These are phyloP conservation scores for Lithocarpus polystachyus DNA, from an alignment of 306 rosid species.

Conservation along the genomic window DNA sequence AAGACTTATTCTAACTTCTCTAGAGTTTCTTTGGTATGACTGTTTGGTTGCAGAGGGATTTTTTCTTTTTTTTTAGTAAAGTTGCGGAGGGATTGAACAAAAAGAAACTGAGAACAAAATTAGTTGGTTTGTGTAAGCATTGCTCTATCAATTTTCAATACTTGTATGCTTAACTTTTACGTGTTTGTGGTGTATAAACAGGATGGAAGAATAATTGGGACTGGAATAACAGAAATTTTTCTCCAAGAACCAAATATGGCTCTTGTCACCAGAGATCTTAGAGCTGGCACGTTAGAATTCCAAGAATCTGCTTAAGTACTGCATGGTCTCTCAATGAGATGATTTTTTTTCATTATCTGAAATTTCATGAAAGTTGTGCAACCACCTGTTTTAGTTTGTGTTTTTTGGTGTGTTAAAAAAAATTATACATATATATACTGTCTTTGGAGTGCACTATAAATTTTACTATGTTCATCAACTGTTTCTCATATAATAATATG, in stretches of 20 bases:
- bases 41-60: too few species aligned
- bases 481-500: neutral
- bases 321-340: neutral
- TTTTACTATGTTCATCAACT: neutral
- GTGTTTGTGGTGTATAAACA: constrained; percentile 8
- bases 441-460: neutral
- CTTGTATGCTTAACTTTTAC: neutral
- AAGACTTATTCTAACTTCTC: too few species aligned
- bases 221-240: constrained; percentile 21
- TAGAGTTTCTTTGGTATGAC: too few species aligned
- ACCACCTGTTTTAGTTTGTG: neutral
- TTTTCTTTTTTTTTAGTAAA: too few species aligned
- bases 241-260: constrained; percentile 8
- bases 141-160: neutral
- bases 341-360: constrained; percentile 2
- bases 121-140: neutral
- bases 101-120: neutral
- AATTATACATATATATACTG: neutral
- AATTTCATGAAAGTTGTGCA: neutral
- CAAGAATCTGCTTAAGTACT: constrained; percentile 16
- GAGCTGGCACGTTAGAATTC: constrained; percentile 13
- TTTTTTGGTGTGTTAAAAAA: too few species aligned
- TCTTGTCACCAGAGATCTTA: constrained; percentile 32
- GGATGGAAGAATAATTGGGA: constrained; percentile 18
- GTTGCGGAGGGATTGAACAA: neutral